Evolutionary conservation across 2,329 filamentous ascomycete genomes (phyloP).

Genomic region (Stagonosporopsis rhizophila): DNA sequence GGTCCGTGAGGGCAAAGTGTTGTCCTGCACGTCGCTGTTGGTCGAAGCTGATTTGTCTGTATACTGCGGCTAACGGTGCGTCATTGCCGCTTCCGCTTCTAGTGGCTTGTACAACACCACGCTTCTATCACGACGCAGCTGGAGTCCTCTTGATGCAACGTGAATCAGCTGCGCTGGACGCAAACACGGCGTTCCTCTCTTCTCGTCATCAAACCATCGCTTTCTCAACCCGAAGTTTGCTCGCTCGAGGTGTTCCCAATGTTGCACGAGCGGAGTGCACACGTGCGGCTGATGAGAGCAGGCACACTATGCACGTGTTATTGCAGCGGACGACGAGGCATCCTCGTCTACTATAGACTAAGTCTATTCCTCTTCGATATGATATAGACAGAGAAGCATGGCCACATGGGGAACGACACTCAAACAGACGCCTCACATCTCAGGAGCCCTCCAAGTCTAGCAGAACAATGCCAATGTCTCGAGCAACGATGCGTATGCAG

Average conservation of each 20-base stretch:
- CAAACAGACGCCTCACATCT: neutral
- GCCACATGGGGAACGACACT: too few species aligned
- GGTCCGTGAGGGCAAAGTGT: neutral
- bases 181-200: neutral
- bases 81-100: conserved; percentile 15
- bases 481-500: conserved; percentile 1
- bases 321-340: too few species aligned
- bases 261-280: neutral
- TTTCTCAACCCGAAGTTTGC: neutral
- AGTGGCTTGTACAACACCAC: conserved; percentile 14
- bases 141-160: neutral
- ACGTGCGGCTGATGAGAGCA: too few species aligned
- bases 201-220: neutral
- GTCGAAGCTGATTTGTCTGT: conserved; percentile 41
- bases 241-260: neutral
- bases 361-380: too few species aligned
- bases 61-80: conserved; percentile 14
- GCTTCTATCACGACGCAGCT: neutral
- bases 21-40: conserved; percentile 46
- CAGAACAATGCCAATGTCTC: neutral
- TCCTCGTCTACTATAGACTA: too few species aligned
- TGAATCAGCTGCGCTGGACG: neutral
- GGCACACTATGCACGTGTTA: too few species aligned
- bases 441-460: too few species aligned
- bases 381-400: too few species aligned